Conservation (phyloP, 148 eudicot genomes). For the Camellia lanceoleosa region DNA sequence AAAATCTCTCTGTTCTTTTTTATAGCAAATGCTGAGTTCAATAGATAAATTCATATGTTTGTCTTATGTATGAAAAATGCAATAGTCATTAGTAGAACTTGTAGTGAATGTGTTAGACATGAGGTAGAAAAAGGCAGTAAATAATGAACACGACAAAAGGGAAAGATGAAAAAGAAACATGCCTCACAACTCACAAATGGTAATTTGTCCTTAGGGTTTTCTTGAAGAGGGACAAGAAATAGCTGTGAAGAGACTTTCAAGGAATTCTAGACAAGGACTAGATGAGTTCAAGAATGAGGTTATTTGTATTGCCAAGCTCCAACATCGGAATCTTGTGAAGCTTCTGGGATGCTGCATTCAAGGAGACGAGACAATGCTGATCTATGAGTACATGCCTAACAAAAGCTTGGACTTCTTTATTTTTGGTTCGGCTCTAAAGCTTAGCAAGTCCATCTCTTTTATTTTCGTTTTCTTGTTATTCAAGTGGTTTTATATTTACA, state of each 20-base stretch:
- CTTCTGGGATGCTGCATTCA: constrained; percentile 13
- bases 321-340: constrained; percentile 8
- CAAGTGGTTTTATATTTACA: background rate
- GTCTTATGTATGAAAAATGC: too few relatives aligned
- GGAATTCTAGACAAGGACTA: constrained; percentile 2
- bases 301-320: background rate
- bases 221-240: constrained; percentile 19
- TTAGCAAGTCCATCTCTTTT: too few relatives aligned
- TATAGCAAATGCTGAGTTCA: too few relatives aligned
- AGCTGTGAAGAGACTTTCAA: constrained; percentile 13
- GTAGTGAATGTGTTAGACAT: too few relatives aligned
- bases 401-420: constrained; percentile 3
- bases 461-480: too few relatives aligned
- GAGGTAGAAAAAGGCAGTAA: too few relatives aligned
- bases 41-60: too few relatives aligned
- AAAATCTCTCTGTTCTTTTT: too few relatives aligned
- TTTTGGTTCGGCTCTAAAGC: background rate
- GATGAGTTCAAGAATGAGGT: constrained; percentile 13
- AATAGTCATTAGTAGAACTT: too few relatives aligned
- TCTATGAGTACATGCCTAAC: constrained; percentile 7
- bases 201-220: constrained; percentile 10
- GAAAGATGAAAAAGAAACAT: too few relatives aligned
- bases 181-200: background rate
- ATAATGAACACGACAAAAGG: too few relatives aligned
- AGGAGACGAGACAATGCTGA: background rate